Conservation (phyloP, 345 rosid genomes). For the Euphorbia peplus region DNA sequence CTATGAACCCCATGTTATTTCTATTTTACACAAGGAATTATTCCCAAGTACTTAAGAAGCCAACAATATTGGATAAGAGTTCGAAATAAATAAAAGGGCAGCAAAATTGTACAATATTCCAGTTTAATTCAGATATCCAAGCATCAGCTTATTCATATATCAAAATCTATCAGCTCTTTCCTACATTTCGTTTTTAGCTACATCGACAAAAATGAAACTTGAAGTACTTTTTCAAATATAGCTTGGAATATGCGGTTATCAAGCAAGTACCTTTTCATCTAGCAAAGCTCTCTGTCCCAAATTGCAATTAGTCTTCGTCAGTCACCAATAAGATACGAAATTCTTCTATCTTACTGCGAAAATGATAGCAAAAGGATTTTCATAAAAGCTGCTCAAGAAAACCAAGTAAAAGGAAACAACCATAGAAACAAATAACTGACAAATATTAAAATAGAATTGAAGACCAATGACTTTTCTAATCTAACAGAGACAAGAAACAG, state of each 20-base stretch:
- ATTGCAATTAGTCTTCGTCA: conserved; percentile 6
- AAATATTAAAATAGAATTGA: neutral
- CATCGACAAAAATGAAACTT: neutral
- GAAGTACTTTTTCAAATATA: neutral
- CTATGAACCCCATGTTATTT: neutral
- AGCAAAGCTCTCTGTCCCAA: neutral
- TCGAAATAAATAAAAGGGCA: neutral
- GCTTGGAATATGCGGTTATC: neutral
- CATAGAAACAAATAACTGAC: neutral
- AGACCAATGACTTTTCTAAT: neutral
- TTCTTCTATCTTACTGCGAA: neutral
- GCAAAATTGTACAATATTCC: neutral
- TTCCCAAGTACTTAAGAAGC: too few relatives aligned
- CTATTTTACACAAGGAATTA: too few relatives aligned
- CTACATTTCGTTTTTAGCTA: neutral
- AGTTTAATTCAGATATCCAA: neutral
- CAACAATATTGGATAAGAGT: too few relatives aligned
- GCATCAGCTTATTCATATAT: neutral
- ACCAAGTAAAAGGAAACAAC: neutral
- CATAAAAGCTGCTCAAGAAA: neutral
- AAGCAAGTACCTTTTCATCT: conserved; percentile 9
- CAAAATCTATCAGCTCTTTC: neutral
- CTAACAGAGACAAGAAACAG: neutral
- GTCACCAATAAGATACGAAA: neutral
- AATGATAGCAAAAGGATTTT: neutral